phyloP scores from a whole-genome alignment of 768 basidiomycete species.

The Lentinula sp. region DNA sequence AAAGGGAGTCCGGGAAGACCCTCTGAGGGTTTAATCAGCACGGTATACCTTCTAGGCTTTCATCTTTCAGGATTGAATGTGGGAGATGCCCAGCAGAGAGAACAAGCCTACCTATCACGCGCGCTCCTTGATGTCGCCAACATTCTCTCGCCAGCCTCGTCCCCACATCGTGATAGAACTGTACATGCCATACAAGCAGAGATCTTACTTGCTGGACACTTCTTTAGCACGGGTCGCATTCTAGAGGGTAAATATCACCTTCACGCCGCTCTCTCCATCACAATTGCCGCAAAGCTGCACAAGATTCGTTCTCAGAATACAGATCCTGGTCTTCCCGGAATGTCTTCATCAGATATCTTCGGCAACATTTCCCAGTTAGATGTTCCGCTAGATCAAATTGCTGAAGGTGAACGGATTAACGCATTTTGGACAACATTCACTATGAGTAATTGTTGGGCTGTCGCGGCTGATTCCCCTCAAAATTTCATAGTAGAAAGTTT shows the following conservation, averaged over 20 bases:
- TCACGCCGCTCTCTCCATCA: conserved; percentile 28
- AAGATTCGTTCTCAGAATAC: conserved; percentile 26
- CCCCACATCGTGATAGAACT: conserved; percentile 20
- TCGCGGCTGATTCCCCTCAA: conserved; percentile 17
- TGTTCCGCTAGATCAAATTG: conserved; percentile 22
- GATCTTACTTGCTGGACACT: conserved; percentile 36
- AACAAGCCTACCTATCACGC: conserved; percentile 39
- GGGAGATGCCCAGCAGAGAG: conserved; percentile 33
- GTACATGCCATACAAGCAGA: conserved; percentile 29
- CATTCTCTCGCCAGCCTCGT: conserved; percentile 7
- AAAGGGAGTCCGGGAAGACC: conserved; percentile 42
- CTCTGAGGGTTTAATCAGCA: conserved; percentile 42
- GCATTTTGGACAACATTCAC: conserved; percentile 35
- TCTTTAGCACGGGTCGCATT: conserved; percentile 32
- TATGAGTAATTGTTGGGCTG: conserved; percentile 23
- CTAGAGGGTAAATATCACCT: conserved; percentile 37
- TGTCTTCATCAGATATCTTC: conserved; percentile 33
- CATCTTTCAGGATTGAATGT: conserved; percentile 23
- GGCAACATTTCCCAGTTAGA: conserved; percentile 21
- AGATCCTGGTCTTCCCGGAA: conserved; percentile 23
- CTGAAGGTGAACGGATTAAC: conserved; percentile 32
- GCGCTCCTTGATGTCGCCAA: conserved; percentile 30
- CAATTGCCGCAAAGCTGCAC: conserved; percentile 18
- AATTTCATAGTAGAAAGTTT: background rate
- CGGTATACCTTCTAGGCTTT: conserved; percentile 47